A percentile compares a stretch with the other conserved stretches of the same genome.
These are phyloP conservation scores for Dryas octopetala DNA, from an alignment of 306 rosid genomes.

Conservation along the genomic window DNA sequence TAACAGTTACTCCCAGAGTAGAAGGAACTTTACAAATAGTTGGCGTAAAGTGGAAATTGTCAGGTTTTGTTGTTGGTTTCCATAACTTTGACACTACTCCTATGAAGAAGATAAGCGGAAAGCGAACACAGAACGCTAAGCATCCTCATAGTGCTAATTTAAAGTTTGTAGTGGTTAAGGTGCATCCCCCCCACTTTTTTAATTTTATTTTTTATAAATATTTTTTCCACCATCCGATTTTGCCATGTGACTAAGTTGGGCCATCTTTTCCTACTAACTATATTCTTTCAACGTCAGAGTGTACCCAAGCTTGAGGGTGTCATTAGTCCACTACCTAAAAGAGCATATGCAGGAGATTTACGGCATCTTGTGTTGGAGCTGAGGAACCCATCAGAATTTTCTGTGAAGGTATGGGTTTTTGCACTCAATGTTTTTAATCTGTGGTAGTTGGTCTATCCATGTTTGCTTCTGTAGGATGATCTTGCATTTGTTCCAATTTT, in stretches of 20 bases:
- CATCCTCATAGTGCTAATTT: constrained; percentile 49
- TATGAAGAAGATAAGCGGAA: constrained; percentile 52
- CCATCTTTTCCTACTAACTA: constrained; percentile 4
- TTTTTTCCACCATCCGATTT: not conserved
- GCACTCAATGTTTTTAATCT: constrained; percentile 15
- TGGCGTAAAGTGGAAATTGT: constrained; percentile 89
- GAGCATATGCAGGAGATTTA: constrained; percentile 78
- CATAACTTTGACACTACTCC: constrained; percentile 62
- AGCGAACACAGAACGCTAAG: constrained; percentile 56
- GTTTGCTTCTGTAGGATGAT: not conserved
- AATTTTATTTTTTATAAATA: not conserved
- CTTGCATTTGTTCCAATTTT: not conserved
- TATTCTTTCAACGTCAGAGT: constrained; percentile 50
- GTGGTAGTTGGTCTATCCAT: not conserved
- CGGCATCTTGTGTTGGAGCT: constrained; percentile 73
- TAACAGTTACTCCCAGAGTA: constrained; percentile 71
- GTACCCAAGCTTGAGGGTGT: constrained; percentile 85
- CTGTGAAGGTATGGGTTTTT: constrained; percentile 63
- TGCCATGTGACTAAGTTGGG: constrained; percentile 25
- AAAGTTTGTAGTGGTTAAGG: constrained; percentile 86
- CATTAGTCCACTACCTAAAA: constrained; percentile 61
- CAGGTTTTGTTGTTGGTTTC: constrained; percentile 73
- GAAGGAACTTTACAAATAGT: constrained; percentile 79
- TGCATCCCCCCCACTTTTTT: constrained; percentile 27
- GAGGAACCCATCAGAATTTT: constrained; percentile 70